These are phyloP conservation scores for Camellia granthamiana DNA, from an alignment of 148 eudicot species.

Conservation along the genomic window DNA sequence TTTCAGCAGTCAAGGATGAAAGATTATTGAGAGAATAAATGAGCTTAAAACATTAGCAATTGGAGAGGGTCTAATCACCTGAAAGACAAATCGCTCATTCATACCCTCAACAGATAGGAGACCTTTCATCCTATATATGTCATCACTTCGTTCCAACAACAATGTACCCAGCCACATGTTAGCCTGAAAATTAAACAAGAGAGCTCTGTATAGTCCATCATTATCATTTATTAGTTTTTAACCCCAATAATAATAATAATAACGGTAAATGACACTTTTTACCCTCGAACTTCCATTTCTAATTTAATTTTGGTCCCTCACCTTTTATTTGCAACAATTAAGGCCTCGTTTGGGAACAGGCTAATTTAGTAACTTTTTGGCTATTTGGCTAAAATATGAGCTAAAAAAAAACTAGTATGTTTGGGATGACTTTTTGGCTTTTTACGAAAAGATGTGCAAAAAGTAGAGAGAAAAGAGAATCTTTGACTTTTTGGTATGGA, in stretches of 20 bases:
- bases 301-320: too few relatives aligned
- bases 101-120: slow-evolving; percentile 80
- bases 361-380: too few relatives aligned
- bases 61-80: slow-evolving; percentile 43
- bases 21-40: not conserved
- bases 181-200: slow-evolving; percentile 50
- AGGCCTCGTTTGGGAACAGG: too few relatives aligned
- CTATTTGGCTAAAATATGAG: too few relatives aligned
- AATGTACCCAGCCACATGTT: slow-evolving; percentile 90
- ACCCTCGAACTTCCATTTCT: too few relatives aligned
- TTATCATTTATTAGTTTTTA: not conserved
- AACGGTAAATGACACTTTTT: too few relatives aligned
- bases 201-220: not conserved
- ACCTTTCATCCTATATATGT: slow-evolving; percentile 98
- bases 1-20: not conserved
- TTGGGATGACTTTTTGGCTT: too few relatives aligned
- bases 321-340: too few relatives aligned
- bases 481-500: too few relatives aligned
- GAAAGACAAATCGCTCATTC: slow-evolving; percentile 97
- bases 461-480: too few relatives aligned
- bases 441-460: too few relatives aligned
- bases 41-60: not conserved
- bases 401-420: too few relatives aligned
- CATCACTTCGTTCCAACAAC: slow-evolving; percentile 80
- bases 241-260: not conserved